Evolutionary conservation across 192 early-diverging fungal genomes (phyloP).

Genomic region (Geranomyces michiganensis): DNA sequence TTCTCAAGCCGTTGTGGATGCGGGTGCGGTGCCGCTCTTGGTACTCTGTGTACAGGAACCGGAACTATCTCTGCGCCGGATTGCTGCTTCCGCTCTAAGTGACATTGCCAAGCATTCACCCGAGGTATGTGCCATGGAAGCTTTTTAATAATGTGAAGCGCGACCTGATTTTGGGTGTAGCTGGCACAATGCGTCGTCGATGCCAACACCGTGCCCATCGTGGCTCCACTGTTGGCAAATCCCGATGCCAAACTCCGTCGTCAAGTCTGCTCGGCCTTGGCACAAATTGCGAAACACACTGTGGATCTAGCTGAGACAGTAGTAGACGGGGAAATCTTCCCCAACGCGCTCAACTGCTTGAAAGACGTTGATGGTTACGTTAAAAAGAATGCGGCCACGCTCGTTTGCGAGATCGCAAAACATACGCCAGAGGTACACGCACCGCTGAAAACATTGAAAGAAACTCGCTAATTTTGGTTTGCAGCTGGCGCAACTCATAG

Average conservation of each 20-base stretch:
- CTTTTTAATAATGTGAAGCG: neutral
- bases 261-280: conserved; percentile 57
- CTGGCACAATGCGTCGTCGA: conserved; percentile 65
- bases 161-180: conserved; percentile 15
- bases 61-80: conserved; percentile 53
- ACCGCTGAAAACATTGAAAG: no score
- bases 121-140: conserved; percentile 40
- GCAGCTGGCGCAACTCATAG: conserved; percentile 61
- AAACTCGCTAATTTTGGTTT: no score
- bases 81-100: conserved; percentile 59
- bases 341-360: conserved; percentile 53
- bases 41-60: conserved; percentile 65
- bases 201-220: conserved; percentile 54
- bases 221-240: conserved; percentile 53
- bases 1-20: conserved; percentile 60
- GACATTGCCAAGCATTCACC: conserved; percentile 63
- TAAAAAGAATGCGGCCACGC: conserved; percentile 56
- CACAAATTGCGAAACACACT: conserved; percentile 61
- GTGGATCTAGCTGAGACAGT: conserved; percentile 63
- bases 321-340: conserved; percentile 61
- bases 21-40: conserved; percentile 56
- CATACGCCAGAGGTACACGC: conserved; percentile 63
- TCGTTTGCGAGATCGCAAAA: conserved; percentile 65
- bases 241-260: conserved; percentile 60
- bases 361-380: conserved; percentile 58